Base-by-base conservation (phyloP, 148 eudicot genomes). In the Silene uniflora region DNA sequence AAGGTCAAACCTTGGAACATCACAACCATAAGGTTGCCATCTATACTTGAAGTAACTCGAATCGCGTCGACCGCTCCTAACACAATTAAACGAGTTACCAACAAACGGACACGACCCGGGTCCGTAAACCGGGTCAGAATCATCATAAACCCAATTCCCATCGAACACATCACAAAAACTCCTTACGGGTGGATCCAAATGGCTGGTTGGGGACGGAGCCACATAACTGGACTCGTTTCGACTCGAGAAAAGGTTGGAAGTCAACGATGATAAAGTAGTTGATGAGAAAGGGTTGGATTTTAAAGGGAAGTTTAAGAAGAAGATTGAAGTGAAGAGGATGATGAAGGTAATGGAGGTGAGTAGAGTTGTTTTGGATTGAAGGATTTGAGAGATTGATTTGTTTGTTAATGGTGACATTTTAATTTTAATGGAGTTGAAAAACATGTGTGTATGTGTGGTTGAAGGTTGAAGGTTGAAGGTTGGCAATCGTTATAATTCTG, bases 91-190 rank as follows among this genome's bases (percentile, higher is more conserved):
- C 6, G 86, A 70, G 19, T 73, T 73, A 59, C 87, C 89, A n/a
- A 90, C 73, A 62, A 69, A 80, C 42, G 87, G 85, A 69, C 90
- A 90, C 5, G 91, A 85, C 47, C 89, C 89, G 13, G 89, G 90
- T 66, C 44, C 29, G 76, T 90, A 90, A 73, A 81, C 3, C 46
- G 87, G 91, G 22, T 68, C 65, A 0, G 75, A 67, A 49, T 83
- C 81, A 75, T 81, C 86, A 56, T 60, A 52, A 5, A 86, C 83
- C 96, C 96, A 91, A 52, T 10, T 52, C 56, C 56, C 56, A 52
- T 52, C 56, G 14, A 52, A 52, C 5, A 52, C 3, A 32, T 77
- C 74, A 87, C 63, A 46, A 13, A 59, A 19, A 46, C 10, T 64
- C 1, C 6, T 59, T 18, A 9, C 10, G 7, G 55, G 9, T 9